Evolutionary conservation across 2,329 filamentous ascomycete species (phyloP), one percentile per base, ranked within the genome.

Genomic region (Pseudogymnoascus sp.): DNA sequence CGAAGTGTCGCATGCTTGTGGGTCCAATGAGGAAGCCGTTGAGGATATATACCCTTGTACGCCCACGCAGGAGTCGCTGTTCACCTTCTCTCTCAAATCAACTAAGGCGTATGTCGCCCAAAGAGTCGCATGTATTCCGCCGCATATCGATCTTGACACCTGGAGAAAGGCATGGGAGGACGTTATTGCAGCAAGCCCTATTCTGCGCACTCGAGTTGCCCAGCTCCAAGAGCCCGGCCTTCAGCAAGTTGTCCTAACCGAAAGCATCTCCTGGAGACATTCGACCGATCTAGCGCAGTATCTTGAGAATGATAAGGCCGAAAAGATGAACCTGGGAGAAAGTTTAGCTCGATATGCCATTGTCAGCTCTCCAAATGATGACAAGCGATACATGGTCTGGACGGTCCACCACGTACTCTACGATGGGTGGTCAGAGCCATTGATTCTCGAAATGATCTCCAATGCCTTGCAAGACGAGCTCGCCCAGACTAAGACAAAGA

Each of bases 331-430:
- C 7, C 67, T 75, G 1, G 69, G 66, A 55, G 42, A 66, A 30
- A 63, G 55, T 23, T 62, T 71, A 23, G 64, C 62, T 58, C 64
- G 67, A 58, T 70, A 66, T 63, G 66, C 67, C 9, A 64, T 68
- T 58, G 23, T 71, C 25, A 58, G 60, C 16, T 41, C 65, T 23
- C 38, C 49, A 52, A 60, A 45, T 4, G 62, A 62, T 25, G 65
- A 72, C 14, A 65, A 67, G 41, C 73, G 45, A 28, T 72, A 76
- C 66, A 81, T 84, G 64, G 77, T 84, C n/a, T 71, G 81, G 64
- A 81, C 80, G 1, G 79, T 82, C 72, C 82, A 84, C 65, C 82
- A 84, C 65, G 79, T 78, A 4, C 69, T 84, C 0, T 85, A 84
- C 63, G 82, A 85, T 60, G 82, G 82, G 23, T 84, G 82, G 81